Base-by-base conservation (phyloP, 169 alveolate species). In the Eimeria mitis region DNA sequence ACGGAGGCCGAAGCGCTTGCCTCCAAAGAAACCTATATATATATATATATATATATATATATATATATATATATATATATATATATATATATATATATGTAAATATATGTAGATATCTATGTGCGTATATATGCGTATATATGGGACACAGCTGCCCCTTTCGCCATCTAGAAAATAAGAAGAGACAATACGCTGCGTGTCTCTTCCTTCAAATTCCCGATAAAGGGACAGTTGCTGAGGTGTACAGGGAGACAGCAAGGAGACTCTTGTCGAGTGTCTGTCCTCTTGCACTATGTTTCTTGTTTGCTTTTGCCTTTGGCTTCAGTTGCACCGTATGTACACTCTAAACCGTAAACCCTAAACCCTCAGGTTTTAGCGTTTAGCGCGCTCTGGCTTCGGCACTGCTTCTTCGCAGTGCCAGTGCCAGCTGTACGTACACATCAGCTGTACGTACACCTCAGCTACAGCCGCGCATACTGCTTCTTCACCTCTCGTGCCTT, bases 401-500 rank as follows among this genome's bases (percentile, higher is more conserved):
- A 19, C 52, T 71, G 54, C 16, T 19, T 37, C 81, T 1, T 34
- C 56, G 56, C 56, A 56, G 16, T 19, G 65, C 65, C 25, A 23
- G 1, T 1, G 78, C 34, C 28, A 16, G 52, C 34, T 71, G 81
- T 37, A 71, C 31, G 81, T 71, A 37, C 81, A 71, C 81, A 28
- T 23, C 88, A 21, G 25, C 76, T n/a, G 76, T 34, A 28, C 42
- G 76, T 68, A 34, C 76, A 14, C 42, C 42, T 49, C 56, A 49
- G 4, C 8, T 56, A 83, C n/a, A 83, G 90, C 71, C 90, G 28
- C 44, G 90, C 68, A 49, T 83, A 31, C 75, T 3, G 44, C 54
- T 83, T 83, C 75, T 83, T 56, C 14, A 83, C 59, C 37, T 83
- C 90, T 14, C 90, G 70, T 19, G 90, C 90, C 52, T 40, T 19